phyloP scores from a whole-genome alignment of 2,329 filamentous ascomycete species.

The Furcasterigmium furcatum region DNA sequence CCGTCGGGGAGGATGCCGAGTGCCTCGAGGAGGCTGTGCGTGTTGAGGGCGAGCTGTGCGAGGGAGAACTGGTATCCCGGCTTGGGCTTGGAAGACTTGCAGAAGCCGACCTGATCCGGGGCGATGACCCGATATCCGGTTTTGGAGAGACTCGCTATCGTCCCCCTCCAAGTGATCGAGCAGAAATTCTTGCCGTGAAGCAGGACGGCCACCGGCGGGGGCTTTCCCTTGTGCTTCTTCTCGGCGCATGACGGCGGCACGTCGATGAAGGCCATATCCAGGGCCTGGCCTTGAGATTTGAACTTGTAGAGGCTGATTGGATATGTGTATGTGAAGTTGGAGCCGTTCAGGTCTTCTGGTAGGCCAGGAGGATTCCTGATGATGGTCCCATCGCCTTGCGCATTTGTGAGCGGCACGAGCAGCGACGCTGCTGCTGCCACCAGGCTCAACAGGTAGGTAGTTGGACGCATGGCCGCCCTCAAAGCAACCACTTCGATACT shows the following conservation, averaged over 20 bases:
- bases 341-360: slow-evolving; percentile 40
- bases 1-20: slow-evolving; percentile 27
- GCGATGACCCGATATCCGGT: slow-evolving; percentile 49
- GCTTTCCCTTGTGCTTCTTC: background rate
- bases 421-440: too few species aligned
- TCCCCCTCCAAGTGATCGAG: slow-evolving; percentile 47
- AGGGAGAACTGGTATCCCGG: slow-evolving; percentile 47
- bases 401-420: too few species aligned
- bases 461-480: too few species aligned
- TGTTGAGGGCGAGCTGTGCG: slow-evolving; percentile 48
- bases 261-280: slow-evolving; percentile 57
- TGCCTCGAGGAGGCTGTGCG: slow-evolving; percentile 38
- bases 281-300: slow-evolving; percentile 39
- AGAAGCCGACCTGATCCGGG: slow-evolving; percentile 54
- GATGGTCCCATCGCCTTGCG: background rate
- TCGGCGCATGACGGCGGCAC: slow-evolving; percentile 28
- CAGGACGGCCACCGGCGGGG: slow-evolving; percentile 39
- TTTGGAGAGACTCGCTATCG: slow-evolving; percentile 34
- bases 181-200: slow-evolving; percentile 57
- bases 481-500: too few species aligned
- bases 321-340: slow-evolving; percentile 50
- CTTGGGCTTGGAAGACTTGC: slow-evolving; percentile 50
- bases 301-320: slow-evolving; percentile 46
- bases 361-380: slow-evolving; percentile 8
- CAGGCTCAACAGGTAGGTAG: too few species aligned